phyloP scores from a whole-genome alignment of 371 early-diverging fungal species.

The Mortierella polycephala region DNA sequence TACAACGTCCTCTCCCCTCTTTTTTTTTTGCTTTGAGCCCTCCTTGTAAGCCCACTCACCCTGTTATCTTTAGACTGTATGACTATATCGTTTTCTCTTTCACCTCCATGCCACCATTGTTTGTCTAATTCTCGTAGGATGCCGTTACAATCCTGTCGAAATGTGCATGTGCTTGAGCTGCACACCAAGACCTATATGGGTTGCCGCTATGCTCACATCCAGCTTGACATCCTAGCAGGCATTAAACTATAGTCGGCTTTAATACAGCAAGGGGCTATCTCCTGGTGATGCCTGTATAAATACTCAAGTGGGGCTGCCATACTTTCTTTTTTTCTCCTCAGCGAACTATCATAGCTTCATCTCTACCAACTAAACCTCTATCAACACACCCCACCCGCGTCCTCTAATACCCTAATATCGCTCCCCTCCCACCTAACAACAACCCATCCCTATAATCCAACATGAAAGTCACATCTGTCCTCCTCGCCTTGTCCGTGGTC shows the following conservation, averaged over 20 bases:
- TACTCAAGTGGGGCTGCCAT: not conserved
- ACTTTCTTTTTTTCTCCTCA: not conserved
- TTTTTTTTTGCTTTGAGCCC: conserved; percentile 1
- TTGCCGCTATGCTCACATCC: too few species aligned
- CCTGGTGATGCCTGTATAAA: not conserved
- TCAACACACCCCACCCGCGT: not conserved
- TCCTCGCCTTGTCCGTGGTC: conserved; percentile 31
- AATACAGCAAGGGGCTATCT: too few species aligned
- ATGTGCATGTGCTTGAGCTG: too few species aligned
- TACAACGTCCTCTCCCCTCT: not conserved
- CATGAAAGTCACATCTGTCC: conserved; percentile 33
- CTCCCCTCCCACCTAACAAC: conserved; percentile 4
- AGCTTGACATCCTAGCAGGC: too few species aligned
- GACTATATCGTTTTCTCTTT: not conserved
- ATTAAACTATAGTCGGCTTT: too few species aligned
- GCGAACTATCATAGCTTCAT: not conserved
- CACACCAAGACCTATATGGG: too few species aligned
- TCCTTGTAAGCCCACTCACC: not conserved
- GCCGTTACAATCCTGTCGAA: too few species aligned
- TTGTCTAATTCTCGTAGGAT: too few species aligned
- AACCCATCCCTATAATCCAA: conserved; percentile 6
- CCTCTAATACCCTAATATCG: not conserved
- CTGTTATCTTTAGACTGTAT: not conserved
- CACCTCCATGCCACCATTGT: not conserved
- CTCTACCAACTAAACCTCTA: not conserved